These are phyloP conservation scores for Melaleuca alternifolia DNA, from an alignment of 345 rosid genomes.

Conservation along the genomic window DNA sequence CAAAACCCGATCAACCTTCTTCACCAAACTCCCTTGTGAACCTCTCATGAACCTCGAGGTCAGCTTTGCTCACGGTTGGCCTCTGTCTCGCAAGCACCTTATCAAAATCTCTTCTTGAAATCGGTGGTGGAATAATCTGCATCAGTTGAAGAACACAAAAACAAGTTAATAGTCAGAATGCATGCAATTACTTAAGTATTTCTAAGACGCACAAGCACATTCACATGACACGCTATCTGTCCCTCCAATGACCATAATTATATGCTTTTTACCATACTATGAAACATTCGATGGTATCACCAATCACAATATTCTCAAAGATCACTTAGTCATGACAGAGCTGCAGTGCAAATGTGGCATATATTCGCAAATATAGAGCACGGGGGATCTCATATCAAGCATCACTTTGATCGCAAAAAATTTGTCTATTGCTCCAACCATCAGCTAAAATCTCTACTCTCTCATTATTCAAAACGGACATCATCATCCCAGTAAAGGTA, in stretches of 20 bases:
- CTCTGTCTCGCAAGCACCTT: slow-evolving; percentile 88
- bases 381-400: neutral
- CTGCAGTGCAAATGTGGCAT: neutral
- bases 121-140: slow-evolving; percentile 92
- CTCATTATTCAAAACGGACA: neutral
- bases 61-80: slow-evolving; percentile 88
- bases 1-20: slow-evolving; percentile 50
- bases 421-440: neutral
- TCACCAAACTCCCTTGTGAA: slow-evolving; percentile 96
- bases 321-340: neutral
- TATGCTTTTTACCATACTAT: neutral
- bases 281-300: neutral
- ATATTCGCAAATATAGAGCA: neutral
- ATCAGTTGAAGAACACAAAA: neutral
- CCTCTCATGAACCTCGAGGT: slow-evolving; percentile 87
- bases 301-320: neutral
- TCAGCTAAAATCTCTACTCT: neutral
- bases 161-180: neutral
- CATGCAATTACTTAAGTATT: neutral
- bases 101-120: slow-evolving; percentile 71
- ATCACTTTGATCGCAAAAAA: neutral
- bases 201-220: neutral
- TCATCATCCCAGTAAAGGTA: neutral
- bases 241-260: neutral
- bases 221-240: neutral